These are phyloP conservation scores for Adansonia digitata DNA, from an alignment of 345 rosid genomes.

Conservation along the genomic window DNA sequence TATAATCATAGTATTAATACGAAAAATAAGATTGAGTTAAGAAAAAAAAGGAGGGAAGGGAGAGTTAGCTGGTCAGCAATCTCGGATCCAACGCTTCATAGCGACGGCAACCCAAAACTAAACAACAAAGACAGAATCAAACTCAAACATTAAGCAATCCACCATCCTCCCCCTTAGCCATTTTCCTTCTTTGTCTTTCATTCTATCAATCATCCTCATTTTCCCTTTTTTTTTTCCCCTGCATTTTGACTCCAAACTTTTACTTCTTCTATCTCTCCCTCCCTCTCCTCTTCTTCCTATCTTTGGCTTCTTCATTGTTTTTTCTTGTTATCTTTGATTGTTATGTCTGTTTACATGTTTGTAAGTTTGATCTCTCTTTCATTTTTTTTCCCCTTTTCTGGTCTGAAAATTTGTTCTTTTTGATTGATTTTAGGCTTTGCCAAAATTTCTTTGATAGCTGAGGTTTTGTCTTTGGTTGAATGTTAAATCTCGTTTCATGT, in stretches of 20 bases:
- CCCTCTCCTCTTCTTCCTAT: too few relatives aligned
- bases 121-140: background rate
- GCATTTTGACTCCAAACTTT: background rate
- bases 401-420: background rate
- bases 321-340: background rate
- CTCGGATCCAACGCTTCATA: background rate
- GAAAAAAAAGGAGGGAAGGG: too few relatives aligned
- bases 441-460: background rate
- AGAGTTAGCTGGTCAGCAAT: too few relatives aligned
- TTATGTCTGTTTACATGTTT: background rate
- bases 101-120: background rate
- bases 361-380: background rate
- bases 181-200: background rate
- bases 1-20: too few relatives aligned
- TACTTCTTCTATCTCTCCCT: background rate
- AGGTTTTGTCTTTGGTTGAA: background rate
- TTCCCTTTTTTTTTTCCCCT: too few relatives aligned
- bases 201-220: background rate
- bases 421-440: background rate
- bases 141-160: slow-evolving; percentile 1
- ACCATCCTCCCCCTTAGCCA: background rate
- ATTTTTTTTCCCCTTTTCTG: background rate
- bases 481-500: background rate
- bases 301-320: background rate
- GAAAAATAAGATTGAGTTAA: too few relatives aligned